Percentiles rank a stretch among this genome's conserved stretches.
phyloP scores from a whole-genome alignment of 352 stramenopile species.

The Aphanomyces euteiches region DNA sequence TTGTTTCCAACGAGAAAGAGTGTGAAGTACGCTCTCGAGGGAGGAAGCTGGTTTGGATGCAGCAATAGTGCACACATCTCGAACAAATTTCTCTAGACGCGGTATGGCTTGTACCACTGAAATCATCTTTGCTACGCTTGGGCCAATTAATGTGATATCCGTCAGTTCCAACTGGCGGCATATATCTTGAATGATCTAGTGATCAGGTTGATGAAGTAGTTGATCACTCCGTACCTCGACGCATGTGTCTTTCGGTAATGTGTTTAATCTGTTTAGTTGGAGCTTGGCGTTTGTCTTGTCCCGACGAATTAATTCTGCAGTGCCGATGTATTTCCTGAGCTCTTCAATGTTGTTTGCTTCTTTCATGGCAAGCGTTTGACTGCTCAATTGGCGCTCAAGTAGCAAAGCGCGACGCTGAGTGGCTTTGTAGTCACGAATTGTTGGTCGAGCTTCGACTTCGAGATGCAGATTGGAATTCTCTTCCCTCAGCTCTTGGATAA shows the following conservation, averaged over 20 bases:
- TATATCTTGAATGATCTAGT: slow-evolving; percentile 67
- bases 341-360: slow-evolving; percentile 73
- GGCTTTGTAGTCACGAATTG: slow-evolving; percentile 75
- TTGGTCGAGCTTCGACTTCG: slow-evolving; percentile 72
- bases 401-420: slow-evolving; percentile 68
- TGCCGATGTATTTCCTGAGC: slow-evolving; percentile 77
- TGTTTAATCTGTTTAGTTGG: slow-evolving; percentile 69
- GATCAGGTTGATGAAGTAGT: neutral
- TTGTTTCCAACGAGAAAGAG: slow-evolving; percentile 61
- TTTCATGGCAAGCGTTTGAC: slow-evolving; percentile 69
- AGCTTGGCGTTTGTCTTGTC: slow-evolving; percentile 76
- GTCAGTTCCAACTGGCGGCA: slow-evolving; percentile 75
- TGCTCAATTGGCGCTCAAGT: slow-evolving; percentile 66
- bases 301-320: slow-evolving; percentile 70
- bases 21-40: slow-evolving; percentile 67
- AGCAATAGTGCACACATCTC: slow-evolving; percentile 74
- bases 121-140: slow-evolving; percentile 76
- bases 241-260: slow-evolving; percentile 67
- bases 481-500: slow-evolving; percentile 67
- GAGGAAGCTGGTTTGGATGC: slow-evolving; percentile 42
- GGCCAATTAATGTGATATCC: slow-evolving; percentile 75
- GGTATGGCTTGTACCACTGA: slow-evolving; percentile 74
- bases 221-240: slow-evolving; percentile 42
- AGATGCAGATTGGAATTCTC: slow-evolving; percentile 74
- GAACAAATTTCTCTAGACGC: slow-evolving; percentile 84